Base-by-base conservation (phyloP, 805 yeast genomes). In the Tetrapisispora namnaoensis region DNA sequence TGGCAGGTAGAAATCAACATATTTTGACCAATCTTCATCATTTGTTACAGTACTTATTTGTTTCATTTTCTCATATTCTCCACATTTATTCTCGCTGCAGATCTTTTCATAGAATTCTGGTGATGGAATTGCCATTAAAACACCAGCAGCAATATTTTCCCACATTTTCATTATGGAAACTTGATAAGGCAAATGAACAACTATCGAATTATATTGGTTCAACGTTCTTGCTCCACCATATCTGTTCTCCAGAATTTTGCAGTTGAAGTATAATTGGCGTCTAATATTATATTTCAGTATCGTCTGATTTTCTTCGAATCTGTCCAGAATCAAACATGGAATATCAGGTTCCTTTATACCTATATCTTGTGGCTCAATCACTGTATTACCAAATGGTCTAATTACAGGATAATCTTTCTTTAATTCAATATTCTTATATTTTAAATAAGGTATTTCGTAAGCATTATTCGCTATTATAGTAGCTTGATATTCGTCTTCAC, bases 101-200 rank as follows among this genome's bases (percentile, higher is more conserved):
- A 51, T 51, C 10, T 48, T 27, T 5, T 41, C 46, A 18, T 49
- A 46, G 37, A 51, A 51, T 16, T 36, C 34, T 13, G 53, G 49
- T 3, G 53, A 44, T 9, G 53, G 53, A 28, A 51, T 37, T 5
- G 44, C 44, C 46, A 46, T 44, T 20, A 43, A 21, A 3, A 46
- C 47, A 34, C 53, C 53, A 16, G 46, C 27, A 1, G 48, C 47
- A 18, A 49, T 27, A 22, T 49, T 49, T 22, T 51, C 53, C 53
- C 53, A 51, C 53, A 51, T 51, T 22, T 51, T 51, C 53, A 51
- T 51, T 17, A 46, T 46, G 2, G 53, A 51, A 18, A 51, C 53
- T 42, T 51, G 53, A 22, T 51, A 51, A 8, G 51, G 51, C 36
- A 51, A 24, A 35, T 51, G 53, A 2, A 51, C 44, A 2, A 51